Evolutionary conservation across 208 protist genomes (phyloP), one percentile per base, ranked within the genome.

Genomic region (Trichomonas tenax): DNA sequence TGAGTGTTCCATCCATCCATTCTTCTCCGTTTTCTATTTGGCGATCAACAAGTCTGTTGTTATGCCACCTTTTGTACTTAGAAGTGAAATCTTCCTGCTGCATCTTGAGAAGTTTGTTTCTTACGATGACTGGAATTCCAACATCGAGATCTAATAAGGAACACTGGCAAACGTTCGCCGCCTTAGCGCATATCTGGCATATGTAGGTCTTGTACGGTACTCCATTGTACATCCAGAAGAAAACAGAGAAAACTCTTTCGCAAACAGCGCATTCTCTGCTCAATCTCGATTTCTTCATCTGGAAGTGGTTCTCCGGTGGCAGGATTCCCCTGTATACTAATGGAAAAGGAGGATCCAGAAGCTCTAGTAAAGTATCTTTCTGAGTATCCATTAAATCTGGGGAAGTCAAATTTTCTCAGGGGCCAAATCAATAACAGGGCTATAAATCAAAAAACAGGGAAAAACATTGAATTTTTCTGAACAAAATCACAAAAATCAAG

Each of bases 121-220:
- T 48, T 11, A 93, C 86, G 2, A 93, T 51, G 38, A 93, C 86
- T 38, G 86, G 86, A 51, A 93, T 93, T 51, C 86, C 86, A 38
- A 93, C 38, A 38, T 93, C 86, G 10, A 93, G 44, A 93, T 93
- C 86, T 34, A 93, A 51, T 51, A 93, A 38, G 10, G 86, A 93
- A 51, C 41, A 41, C 36, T 93, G 86, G 31, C 86, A 93, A 51
- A 93, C 86, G 38, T 93, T 93, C 15, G 86, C 86, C 38, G 44
- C 26, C 46, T 93, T 93, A 0, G 86, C 86, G 31, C 86, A 93
- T 48, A 93, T 93, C 31, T 93, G 86, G 31, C 86, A 93, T 34
- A 93, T 93, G 9, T 51, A 93, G n/a, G 86, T 93, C 46, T 93
- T 93, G 44, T 51, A 93, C 10, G 86, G 86, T 14, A 93, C 44